Evolutionary conservation across 352 stramenopile species (phyloP), one percentile per base, ranked within the genome.

Genomic region (Paralagenidium karlingii): DNA sequence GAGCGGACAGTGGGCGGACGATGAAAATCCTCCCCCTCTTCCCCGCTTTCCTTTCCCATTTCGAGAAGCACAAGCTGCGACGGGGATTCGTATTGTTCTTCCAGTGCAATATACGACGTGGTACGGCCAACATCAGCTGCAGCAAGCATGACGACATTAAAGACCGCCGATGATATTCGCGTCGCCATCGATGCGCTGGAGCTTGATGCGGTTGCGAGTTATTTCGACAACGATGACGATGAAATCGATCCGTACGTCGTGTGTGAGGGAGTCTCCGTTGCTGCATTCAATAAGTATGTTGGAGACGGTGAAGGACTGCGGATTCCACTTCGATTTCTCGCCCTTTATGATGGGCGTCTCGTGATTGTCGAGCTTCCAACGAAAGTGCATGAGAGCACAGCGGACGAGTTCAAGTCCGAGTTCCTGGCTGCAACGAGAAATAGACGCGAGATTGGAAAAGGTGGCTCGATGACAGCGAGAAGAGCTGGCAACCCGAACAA

Each of bases 251-350:
- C 47, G 12, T 48, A 44, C 37, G 15, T 54, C n/a, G 52, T 60
- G 16, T 60, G 47, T 26, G 32, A 49, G 1, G 31, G 52, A 11
- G 52, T 56, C 12, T 60, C 52, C 8, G 29, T 60, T n/a, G 38
- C 24, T 25, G 47, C 34, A 3, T 60, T 57, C 29, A 60, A 57
- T 32, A 26, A 21, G 36, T 60, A 60, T 24, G 44, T 49, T 39
- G 40, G 37, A 8, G 31, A 53, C 26, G 28, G 26, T 4, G 45
- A 59, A 21, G 20, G n/a, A 20, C 44, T 60, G 32, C 47, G 8
- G 18, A 38, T 60, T 38, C 5, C 15, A 0, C 16, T 56, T 22
- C 47, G 51, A 16, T 56, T 60, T 37, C 38, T 60, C 27, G 41
- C 34, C 1, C 36, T 60, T 11, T 31, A 24, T 18, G 45, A 56